phyloP scores from a whole-genome alignment of 2,329 filamentous ascomycete genomes.

The Tolypocladium sp. region DNA sequence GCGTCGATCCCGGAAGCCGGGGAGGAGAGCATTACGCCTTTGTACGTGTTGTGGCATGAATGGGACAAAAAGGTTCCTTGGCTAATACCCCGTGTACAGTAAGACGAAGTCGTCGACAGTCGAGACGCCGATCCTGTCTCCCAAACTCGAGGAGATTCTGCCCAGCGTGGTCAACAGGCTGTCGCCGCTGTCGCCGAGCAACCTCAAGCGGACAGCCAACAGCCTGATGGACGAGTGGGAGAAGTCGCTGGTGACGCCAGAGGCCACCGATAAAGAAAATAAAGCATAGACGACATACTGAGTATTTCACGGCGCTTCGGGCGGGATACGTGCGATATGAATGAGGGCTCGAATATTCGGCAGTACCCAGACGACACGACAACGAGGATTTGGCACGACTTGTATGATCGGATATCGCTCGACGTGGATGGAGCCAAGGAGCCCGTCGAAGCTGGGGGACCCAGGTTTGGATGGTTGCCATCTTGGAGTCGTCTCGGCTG shows the following conservation, averaged over 20 bases:
- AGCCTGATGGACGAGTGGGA: constrained; percentile 90
- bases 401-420: neutral
- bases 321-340: neutral
- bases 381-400: neutral
- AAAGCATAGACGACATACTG: constrained; percentile 9
- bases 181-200: constrained; percentile 61
- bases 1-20: constrained; percentile 36
- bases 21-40: constrained; percentile 34
- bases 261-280: constrained; percentile 22
- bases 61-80: neutral
- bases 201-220: constrained; percentile 73
- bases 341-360: neutral
- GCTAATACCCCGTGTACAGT: constrained; percentile 10
- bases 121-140: constrained; percentile 21
- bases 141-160: constrained; percentile 44
- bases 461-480: neutral
- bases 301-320: neutral
- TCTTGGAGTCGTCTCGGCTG: neutral
- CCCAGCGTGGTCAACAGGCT: constrained; percentile 66
- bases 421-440: neutral
- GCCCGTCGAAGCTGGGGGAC: neutral
- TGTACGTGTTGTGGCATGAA: constrained; percentile 30
- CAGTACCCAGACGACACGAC: neutral
- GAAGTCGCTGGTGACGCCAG: constrained; percentile 35
- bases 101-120: constrained; percentile 21